Evolutionary conservation across 1,284 basidiomycete genomes (phyloP).

Genomic region (Thecaphora thlaspeos): DNA sequence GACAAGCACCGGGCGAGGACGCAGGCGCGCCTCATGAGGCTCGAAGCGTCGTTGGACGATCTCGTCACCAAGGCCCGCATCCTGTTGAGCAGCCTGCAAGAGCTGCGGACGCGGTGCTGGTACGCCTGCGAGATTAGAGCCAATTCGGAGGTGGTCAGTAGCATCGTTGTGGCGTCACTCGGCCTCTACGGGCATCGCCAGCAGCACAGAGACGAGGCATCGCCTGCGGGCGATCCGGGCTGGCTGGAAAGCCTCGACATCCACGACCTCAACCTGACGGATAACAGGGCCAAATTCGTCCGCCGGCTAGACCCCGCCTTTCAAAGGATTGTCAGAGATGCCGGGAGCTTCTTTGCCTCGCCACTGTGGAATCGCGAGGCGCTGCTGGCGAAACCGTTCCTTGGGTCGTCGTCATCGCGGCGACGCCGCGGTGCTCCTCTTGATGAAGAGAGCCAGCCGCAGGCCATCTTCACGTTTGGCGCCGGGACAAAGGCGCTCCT

Average conservation of each 20-base stretch:
- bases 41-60: neutral
- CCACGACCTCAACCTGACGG: neutral
- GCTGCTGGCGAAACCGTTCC: neutral
- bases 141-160: neutral
- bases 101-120: neutral
- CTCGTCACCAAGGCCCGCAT: neutral
- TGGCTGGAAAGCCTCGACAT: neutral
- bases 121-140: neutral
- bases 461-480: neutral
- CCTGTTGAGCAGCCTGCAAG: neutral
- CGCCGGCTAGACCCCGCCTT: neutral
- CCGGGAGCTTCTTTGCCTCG: neutral
- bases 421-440: too few relatives aligned
- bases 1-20: neutral
- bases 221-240: too few relatives aligned
- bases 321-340: neutral
- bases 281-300: neutral
- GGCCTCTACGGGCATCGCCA: neutral
- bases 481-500: neutral
- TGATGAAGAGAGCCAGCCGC: too few relatives aligned
- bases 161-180: neutral
- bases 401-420: neutral
- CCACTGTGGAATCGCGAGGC: neutral
- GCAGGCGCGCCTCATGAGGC: neutral
- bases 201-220: neutral